Conservation (phyloP, 768 basidiomycete genomes). For the Lyophyllum semitale region DNA sequence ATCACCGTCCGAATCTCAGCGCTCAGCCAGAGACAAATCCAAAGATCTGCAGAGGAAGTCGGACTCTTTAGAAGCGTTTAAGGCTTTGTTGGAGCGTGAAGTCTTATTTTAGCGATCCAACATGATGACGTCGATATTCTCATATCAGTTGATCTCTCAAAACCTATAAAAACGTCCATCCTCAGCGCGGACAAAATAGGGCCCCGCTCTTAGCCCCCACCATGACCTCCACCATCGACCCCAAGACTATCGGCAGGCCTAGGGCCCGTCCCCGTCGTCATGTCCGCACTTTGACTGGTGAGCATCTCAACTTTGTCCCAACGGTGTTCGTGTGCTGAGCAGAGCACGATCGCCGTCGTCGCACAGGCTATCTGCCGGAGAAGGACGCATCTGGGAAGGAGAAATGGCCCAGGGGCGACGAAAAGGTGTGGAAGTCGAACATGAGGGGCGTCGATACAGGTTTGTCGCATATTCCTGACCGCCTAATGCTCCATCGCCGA, state of each 20-base stretch:
- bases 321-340: neutral
- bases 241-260: conserved; percentile 65
- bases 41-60: too few relatives aligned
- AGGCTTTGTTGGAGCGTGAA: neutral
- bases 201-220: conserved; percentile 16
- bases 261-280: conserved; percentile 60
- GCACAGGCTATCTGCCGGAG: conserved; percentile 75
- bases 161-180: conserved; percentile 14
- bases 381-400: conserved; percentile 76
- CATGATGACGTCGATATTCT: conserved; percentile 12
- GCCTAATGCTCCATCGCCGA: conserved; percentile 1
- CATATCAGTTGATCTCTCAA: neutral
- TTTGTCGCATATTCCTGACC: conserved; percentile 23
- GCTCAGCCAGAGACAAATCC: too few relatives aligned
- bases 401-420: conserved; percentile 84
- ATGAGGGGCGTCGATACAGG: conserved; percentile 61
- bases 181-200: neutral
- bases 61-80: too few relatives aligned
- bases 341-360: neutral
- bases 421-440: conserved; percentile 69
- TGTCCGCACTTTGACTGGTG: conserved; percentile 69
- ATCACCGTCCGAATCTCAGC: too few relatives aligned
- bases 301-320: conserved; percentile 3
- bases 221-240: conserved; percentile 72
- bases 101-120: neutral